Evolutionary conservation across 805 yeast genomes (phyloP).

Genomic region (Diddensiella transvaalensis): DNA sequence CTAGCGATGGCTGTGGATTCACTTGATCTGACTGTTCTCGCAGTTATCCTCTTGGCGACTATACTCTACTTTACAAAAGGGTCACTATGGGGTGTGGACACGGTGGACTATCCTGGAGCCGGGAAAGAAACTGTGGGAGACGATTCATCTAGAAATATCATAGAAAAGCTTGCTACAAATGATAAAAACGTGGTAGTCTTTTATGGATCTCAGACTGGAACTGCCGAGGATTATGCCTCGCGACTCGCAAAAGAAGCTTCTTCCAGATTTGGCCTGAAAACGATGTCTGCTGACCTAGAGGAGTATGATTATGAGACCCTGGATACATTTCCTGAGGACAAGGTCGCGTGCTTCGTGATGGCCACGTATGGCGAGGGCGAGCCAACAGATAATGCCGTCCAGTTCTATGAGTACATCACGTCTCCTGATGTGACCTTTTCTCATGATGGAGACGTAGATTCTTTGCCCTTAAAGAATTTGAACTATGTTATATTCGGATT

Average conservation of each 20-base stretch:
- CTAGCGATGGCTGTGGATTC: conserved; percentile 54
- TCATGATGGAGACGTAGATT: conserved; percentile 29
- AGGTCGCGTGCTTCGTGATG: conserved; percentile 69
- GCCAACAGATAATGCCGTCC: conserved; percentile 91
- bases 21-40: conserved; percentile 65
- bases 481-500: conserved; percentile 80
- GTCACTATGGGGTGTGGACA: conserved; percentile 40
- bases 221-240: conserved; percentile 95
- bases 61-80: conserved; percentile 67
- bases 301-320: conserved; percentile 82
- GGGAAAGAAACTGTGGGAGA: conserved; percentile 21
- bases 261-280: conserved; percentile 72
- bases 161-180: conserved; percentile 45
- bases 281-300: conserved; percentile 84
- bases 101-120: conserved; percentile 20
- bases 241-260: conserved; percentile 86
- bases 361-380: conserved; percentile 99
- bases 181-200: conserved; percentile 75
- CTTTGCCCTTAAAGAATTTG: conserved; percentile 46
- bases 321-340: conserved; percentile 55
- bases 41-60: conserved; percentile 62
- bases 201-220: conserved; percentile 96
- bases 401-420: conserved; percentile 63
- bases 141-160: conserved; percentile 27
- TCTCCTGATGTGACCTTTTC: conserved; percentile 51